Conservation (phyloP, 1,284 basidiomycete genomes). For the Tilletia walkeri region DNA sequence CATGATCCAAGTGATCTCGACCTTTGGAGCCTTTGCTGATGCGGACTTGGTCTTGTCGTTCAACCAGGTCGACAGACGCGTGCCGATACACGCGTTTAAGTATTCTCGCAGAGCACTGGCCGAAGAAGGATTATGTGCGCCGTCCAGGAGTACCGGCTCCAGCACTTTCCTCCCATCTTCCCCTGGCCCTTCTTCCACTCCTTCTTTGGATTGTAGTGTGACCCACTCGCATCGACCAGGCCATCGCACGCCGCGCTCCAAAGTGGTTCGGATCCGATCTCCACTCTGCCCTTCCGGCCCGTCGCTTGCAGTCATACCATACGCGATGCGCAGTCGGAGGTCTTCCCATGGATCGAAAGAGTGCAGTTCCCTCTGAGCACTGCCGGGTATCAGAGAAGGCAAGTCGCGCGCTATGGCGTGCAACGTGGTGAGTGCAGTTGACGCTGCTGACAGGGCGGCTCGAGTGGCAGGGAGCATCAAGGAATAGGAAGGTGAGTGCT, state of each 20-base stretch:
- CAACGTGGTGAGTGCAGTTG: constrained; percentile 49
- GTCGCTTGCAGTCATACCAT: constrained; percentile 34
- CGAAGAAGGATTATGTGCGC: constrained; percentile 91
- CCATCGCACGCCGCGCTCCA: constrained; percentile 62
- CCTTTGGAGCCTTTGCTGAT: constrained; percentile 7
- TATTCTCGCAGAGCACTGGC: constrained; percentile 71
- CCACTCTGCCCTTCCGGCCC: constrained; percentile 22
- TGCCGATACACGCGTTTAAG: constrained; percentile 59
- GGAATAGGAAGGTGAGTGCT: background rate
- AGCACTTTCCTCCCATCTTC: background rate
- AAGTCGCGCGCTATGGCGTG: constrained; percentile 48
- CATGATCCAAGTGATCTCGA: constrained; percentile 42
- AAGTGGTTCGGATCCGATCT: constrained; percentile 25
- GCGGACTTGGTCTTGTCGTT: background rate
- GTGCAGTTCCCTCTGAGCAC: constrained; percentile 28
- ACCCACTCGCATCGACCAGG: constrained; percentile 77
- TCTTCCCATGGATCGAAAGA: constrained; percentile 28
- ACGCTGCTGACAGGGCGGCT: constrained; percentile 38
- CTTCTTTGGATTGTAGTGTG: constrained; percentile 55
- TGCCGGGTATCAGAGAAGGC: constrained; percentile 17
- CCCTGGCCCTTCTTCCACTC: background rate
- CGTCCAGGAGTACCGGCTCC: constrained; percentile 71
- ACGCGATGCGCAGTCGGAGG: constrained; percentile 43
- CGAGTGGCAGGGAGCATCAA: constrained; percentile 37
- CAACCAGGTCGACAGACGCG: constrained; percentile 11